Percentiles rank a stretch among this genome's conserved stretches.
These are phyloP conservation scores for Bauhinia variegata DNA, from an alignment of 306 rosid species.

Conservation along the genomic window DNA sequence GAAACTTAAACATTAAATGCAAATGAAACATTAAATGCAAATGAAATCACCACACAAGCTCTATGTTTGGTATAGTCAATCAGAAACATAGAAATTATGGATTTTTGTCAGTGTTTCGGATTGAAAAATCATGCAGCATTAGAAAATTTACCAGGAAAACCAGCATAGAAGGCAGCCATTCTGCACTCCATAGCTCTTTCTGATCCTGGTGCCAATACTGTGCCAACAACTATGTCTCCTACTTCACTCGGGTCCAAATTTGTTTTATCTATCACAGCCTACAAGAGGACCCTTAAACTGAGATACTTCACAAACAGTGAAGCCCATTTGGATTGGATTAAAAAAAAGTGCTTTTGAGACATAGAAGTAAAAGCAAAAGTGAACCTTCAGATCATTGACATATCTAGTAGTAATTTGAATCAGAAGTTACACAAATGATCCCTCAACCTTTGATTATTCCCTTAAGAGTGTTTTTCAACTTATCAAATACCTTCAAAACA, in stretches of 20 bases:
- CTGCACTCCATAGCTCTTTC: slow-evolving; percentile 84
- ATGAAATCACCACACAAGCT: slow-evolving; percentile 1
- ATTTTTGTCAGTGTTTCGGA: not conserved
- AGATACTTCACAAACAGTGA: too few relatives aligned
- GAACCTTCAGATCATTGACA: too few relatives aligned
- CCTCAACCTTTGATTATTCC: not conserved
- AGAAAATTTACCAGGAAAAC: slow-evolving; percentile 75
- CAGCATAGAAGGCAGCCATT: slow-evolving; percentile 90
- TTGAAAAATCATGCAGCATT: too few relatives aligned
- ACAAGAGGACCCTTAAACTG: slow-evolving; percentile 20
- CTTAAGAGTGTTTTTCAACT: not conserved
- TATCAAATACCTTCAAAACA: slow-evolving; percentile 66
- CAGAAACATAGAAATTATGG: too few relatives aligned
- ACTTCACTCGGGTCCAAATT: slow-evolving; percentile 76
- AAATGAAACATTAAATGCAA: slow-evolving; percentile 22
- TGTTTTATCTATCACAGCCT: slow-evolving; percentile 86
- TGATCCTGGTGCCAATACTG: slow-evolving; percentile 88
- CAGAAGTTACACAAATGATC: too few relatives aligned
- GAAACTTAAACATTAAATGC: slow-evolving; percentile 21
- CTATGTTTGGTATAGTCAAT: not conserved
- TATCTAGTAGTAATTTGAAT: too few relatives aligned
- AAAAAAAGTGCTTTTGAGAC: too few relatives aligned
- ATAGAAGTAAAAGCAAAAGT: too few relatives aligned
- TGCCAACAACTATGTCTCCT: slow-evolving; percentile 92
- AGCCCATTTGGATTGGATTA: too few relatives aligned